These are phyloP conservation scores for Phyllostachys edulis DNA, from an alignment of 176 grass and related monocot genomes.

Conservation along the genomic window DNA sequence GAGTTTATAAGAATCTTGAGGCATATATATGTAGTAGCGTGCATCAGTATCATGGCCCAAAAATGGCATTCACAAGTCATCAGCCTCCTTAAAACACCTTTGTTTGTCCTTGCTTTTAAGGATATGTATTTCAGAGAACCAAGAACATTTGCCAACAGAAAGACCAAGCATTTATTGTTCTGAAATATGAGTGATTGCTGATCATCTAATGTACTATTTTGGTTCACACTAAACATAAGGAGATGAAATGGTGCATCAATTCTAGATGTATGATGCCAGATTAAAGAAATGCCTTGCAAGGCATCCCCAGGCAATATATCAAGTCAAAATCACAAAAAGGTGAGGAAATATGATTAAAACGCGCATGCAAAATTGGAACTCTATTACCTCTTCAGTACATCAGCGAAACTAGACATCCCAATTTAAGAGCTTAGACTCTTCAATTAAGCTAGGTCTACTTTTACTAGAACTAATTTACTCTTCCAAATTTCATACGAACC, in stretches of 20 bases:
- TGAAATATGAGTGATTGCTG: neutral
- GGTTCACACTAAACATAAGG: neutral
- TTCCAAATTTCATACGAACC: neutral
- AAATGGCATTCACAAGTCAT: neutral
- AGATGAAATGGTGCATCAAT: neutral
- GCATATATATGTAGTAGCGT: neutral
- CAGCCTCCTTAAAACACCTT: neutral
- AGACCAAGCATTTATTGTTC: neutral
- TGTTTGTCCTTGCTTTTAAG: neutral
- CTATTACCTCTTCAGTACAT: neutral
- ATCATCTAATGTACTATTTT: neutral
- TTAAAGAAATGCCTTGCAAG: neutral
- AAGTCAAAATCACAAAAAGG: neutral
- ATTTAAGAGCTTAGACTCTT: neutral
- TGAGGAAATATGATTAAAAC: neutral
- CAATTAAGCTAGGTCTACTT: neutral
- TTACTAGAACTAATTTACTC: neutral
- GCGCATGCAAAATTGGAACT: neutral
- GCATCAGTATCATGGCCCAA: neutral
- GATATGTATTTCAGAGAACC: neutral
- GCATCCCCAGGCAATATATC: neutral
- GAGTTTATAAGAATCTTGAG: slow-evolving; percentile 24
- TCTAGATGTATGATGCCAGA: neutral
- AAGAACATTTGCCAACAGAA: slow-evolving; percentile 1
- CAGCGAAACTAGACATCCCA: neutral